Base-by-base conservation (phyloP, 108 stramenopile species). In the Stephanodiscus triporus region DNA sequence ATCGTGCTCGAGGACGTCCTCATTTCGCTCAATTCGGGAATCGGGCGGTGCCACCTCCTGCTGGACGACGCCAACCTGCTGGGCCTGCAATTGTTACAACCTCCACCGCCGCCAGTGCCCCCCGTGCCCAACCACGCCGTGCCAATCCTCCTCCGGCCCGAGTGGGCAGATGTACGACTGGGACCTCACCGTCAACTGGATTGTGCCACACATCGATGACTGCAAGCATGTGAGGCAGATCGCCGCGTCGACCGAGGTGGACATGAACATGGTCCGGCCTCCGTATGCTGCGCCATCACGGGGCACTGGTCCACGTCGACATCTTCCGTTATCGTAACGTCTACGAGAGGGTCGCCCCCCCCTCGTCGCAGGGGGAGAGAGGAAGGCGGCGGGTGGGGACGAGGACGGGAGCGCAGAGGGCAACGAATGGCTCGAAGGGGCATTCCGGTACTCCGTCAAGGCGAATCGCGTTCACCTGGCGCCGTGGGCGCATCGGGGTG, bases 161-260 rank as follows among this genome's bases (percentile, higher is more conserved):
- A 92, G 70, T 82, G 86, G 72, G 0, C 85, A 87, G 72, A 78
- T 77, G 86, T 90, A 87, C 76, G 90, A 92, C 66, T 96, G 95
- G 93, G 95, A 96, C 66, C 66, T 96, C 37, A 89, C 93, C 2
- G 90, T 96, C 51, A 90, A 92, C 63, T 95, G 95, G 93, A 87
- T 94, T 6, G 75, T 95, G 23, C 78, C 91, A 13, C 91, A 96
- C 70, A 90, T 97, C 63, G 94, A 97, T 75, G 95, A 95, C 2
- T 77, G 91, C 43, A 86, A 85, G 29, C 78, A 91, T 73, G 85
- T 92, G 23, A 86, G 82, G 48, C 89, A 87, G 68, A 92, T 97
- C 59, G 82, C 93, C 14, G 53, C 77, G 24, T 87, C 83, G 30
- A 85, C 88, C 2, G 88, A 96, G 72, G 95, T 97, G 9, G 96